Evolutionary conservation across 2,329 filamentous ascomycete genomes (phyloP).

Genomic region (Leptographium procerum): DNA sequence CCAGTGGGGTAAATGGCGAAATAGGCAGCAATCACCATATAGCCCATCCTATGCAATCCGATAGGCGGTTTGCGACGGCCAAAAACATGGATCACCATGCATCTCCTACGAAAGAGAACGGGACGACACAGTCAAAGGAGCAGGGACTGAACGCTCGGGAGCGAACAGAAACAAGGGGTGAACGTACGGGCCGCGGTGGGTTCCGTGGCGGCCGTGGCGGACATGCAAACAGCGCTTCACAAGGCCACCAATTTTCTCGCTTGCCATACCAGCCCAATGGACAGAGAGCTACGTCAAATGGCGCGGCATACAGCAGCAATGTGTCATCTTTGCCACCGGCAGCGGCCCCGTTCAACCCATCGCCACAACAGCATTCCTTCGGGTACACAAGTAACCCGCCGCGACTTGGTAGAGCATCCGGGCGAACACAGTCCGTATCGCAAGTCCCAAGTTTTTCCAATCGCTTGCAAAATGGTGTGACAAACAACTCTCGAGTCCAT

Average conservation of each 20-base stretch:
- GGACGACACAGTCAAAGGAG: conserved; percentile 10
- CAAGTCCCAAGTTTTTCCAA: neutral
- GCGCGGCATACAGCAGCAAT: conserved; percentile 20
- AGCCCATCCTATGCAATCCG: neutral
- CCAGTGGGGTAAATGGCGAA: neutral
- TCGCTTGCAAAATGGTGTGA: conserved; percentile 11
- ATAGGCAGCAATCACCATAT: neutral
- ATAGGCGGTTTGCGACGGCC: conserved; percentile 4
- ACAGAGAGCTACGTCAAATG: conserved; percentile 17
- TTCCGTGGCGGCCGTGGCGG: conserved; percentile 34
- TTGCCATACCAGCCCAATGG: conserved; percentile 25
- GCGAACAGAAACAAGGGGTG: conserved; percentile 24
- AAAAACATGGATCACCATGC: neutral
- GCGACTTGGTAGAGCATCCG: neutral
- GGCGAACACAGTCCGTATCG: conserved; percentile 6
- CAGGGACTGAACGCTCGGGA: conserved; percentile 21
- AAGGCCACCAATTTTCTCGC: conserved; percentile 20
- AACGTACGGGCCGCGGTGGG: conserved; percentile 28
- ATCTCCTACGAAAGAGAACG: neutral
- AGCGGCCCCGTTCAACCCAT: conserved; percentile 30
- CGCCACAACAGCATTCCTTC: conserved; percentile 29
- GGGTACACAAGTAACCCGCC: conserved; percentile 13
- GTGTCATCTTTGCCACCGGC: conserved; percentile 7
- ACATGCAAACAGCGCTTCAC: conserved; percentile 23
- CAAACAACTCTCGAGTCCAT: conserved; percentile 16